Percentiles rank a stretch among this genome's conserved stretches.
Evolutionary conservation across 2,329 filamentous ascomycete species (phyloP).

Genomic region (Alternaria sp.): DNA sequence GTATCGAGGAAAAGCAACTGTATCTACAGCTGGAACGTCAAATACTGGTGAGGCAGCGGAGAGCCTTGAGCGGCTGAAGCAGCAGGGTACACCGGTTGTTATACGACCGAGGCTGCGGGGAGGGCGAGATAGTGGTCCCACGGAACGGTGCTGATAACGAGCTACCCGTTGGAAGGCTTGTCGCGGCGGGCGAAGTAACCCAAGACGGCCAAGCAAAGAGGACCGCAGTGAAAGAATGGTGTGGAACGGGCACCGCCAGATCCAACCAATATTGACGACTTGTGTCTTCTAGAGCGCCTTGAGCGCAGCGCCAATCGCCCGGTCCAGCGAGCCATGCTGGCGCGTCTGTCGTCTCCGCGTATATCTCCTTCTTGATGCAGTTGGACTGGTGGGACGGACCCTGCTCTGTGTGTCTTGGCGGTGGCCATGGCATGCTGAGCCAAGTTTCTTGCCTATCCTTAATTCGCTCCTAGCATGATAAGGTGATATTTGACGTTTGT

Average conservation of each 20-base stretch:
- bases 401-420: slow-evolving; percentile 23
- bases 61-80: slow-evolving; percentile 20
- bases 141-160: slow-evolving; percentile 22
- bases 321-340: slow-evolving; percentile 19
- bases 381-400: slow-evolving; percentile 15
- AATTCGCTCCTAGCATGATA: slow-evolving; percentile 17
- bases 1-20: background rate
- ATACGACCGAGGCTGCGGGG: slow-evolving; percentile 24
- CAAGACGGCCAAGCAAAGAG: slow-evolving; percentile 30
- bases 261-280: slow-evolving; percentile 11
- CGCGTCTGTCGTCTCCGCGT: slow-evolving; percentile 18
- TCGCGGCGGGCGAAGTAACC: slow-evolving; percentile 21
- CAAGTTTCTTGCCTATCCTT: slow-evolving; percentile 19
- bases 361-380: slow-evolving; percentile 29
- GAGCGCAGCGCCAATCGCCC: slow-evolving; percentile 28
- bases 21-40: slow-evolving; percentile 14
- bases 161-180: slow-evolving; percentile 20
- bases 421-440: slow-evolving; percentile 18
- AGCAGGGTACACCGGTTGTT: slow-evolving; percentile 24
- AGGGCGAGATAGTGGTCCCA: slow-evolving; percentile 10
- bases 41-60: slow-evolving; percentile 23
- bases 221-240: slow-evolving; percentile 19
- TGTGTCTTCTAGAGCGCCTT: slow-evolving; percentile 17
- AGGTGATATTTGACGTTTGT: slow-evolving; percentile 13
- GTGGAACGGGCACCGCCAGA: slow-evolving; percentile 12